Evolutionary conservation across 1,284 basidiomycete genomes (phyloP).

Genomic region (Cryptococcus wingfieldii): DNA sequence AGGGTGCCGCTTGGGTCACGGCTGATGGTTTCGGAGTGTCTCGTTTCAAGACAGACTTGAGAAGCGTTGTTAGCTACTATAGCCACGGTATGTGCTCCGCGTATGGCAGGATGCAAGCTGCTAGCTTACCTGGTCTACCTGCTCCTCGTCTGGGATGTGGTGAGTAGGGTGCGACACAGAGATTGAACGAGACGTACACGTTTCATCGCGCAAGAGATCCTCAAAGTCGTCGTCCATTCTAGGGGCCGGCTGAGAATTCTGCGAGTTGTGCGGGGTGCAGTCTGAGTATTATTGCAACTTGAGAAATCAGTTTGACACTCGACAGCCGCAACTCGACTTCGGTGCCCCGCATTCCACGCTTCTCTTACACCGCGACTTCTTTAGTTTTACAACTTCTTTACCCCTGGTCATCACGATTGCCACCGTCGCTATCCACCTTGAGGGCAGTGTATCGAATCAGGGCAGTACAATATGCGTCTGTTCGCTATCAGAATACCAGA

Average conservation of each 20-base stretch:
- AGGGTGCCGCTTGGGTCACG: constrained; percentile 11
- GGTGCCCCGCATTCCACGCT: neutral
- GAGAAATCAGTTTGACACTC: neutral
- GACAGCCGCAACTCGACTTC: neutral
- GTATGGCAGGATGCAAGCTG: too few relatives aligned
- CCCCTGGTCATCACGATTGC: too few relatives aligned
- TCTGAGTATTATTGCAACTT: neutral
- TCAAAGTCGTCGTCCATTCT: constrained; percentile 22
- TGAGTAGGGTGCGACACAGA: neutral
- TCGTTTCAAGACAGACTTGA: too few relatives aligned
- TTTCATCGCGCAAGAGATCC: constrained; percentile 14
- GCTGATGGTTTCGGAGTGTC: neutral
- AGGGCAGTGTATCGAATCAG: too few relatives aligned
- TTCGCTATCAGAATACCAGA: constrained; percentile 16
- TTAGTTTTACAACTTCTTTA: too few relatives aligned
- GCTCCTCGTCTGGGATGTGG: neutral
- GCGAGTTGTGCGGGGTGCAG: too few relatives aligned
- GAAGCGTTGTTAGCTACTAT: too few relatives aligned
- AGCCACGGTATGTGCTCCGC: too few relatives aligned
- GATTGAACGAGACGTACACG: neutral
- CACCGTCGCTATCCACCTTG: too few relatives aligned
- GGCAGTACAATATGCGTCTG: constrained; percentile 12
- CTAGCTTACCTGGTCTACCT: too few relatives aligned
- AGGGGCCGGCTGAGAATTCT: too few relatives aligned
- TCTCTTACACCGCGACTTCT: too few relatives aligned